Evolutionary conservation across 148 eudicot genomes (phyloP).

Genomic region (Silene latifolia): DNA sequence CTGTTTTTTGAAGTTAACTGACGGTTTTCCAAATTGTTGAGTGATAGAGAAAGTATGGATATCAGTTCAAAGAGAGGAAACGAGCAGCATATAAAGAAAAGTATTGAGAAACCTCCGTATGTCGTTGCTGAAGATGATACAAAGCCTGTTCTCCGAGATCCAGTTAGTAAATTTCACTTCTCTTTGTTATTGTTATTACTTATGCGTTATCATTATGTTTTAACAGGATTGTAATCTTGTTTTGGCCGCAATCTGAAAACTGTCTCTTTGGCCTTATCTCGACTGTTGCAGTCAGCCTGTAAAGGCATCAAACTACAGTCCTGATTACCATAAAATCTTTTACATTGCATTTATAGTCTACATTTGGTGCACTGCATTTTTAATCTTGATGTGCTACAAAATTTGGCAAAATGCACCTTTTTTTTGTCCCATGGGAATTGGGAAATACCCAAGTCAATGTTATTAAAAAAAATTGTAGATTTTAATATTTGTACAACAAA

Average conservation of each 20-base stretch:
- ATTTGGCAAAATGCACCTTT: too few species aligned
- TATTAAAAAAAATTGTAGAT: too few species aligned
- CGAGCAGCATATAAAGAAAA: conserved; percentile 4
- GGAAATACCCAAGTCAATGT: neutral
- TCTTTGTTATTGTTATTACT: neutral
- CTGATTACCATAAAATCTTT: neutral
- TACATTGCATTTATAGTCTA: neutral
- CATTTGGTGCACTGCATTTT: neutral
- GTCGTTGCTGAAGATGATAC: conserved; percentile 64
- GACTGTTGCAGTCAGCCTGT: neutral
- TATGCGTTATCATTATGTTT: too few species aligned
- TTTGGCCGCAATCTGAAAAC: neutral
- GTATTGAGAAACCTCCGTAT: conserved; percentile 45
- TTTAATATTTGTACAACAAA: neutral
- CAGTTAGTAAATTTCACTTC: conserved; percentile 24
- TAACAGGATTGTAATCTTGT: neutral
- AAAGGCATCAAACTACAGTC: neutral
- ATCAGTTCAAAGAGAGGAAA: conserved; percentile 16
- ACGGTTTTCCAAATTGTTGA: neutral
- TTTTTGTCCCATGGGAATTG: neutral
- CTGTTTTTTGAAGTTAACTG: neutral
- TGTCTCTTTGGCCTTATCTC: neutral
- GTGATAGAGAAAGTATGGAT: conserved; percentile 25
- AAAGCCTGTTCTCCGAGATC: conserved; percentile 71
- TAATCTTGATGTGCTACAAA: neutral